These are phyloP conservation scores for Panicum virgatum DNA, from an alignment of 202 grass and related monocot genomes.

Conservation along the genomic window DNA sequence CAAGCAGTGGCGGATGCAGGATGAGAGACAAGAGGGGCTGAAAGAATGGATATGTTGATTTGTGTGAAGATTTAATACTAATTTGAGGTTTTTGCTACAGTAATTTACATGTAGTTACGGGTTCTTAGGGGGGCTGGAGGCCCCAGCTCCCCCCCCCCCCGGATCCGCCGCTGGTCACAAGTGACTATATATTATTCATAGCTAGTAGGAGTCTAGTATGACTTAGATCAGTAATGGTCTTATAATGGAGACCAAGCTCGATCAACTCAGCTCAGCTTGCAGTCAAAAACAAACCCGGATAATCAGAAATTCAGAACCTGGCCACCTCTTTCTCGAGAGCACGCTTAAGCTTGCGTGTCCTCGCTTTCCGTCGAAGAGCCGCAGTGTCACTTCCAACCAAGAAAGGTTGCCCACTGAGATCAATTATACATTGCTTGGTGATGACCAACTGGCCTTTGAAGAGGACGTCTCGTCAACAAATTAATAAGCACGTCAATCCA, in stretches of 20 bases:
- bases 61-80: too few species aligned
- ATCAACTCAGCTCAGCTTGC: not conserved
- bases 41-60: too few species aligned
- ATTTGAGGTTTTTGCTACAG: too few species aligned
- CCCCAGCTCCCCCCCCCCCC: too few species aligned
- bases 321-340: not conserved
- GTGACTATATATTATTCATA: not conserved
- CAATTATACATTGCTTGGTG: slow-evolving; percentile 2
- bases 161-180: too few species aligned
- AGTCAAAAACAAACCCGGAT: slow-evolving; percentile 21
- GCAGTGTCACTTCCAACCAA: not conserved
- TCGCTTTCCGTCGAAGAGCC: not conserved
- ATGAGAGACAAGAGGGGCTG: too few species aligned
- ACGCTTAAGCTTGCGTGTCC: not conserved
- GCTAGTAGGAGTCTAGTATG: not conserved
- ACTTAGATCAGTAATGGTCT: not conserved
- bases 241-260: not conserved
- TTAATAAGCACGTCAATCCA: not conserved
- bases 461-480: not conserved
- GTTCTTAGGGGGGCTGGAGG: too few species aligned
- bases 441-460: not conserved
- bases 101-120: too few species aligned
- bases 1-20: too few species aligned
- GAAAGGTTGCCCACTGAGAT: not conserved
- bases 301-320: not conserved